A percentile compares a stretch with the other conserved stretches of the same genome.
Conservation (phyloP, 2,329 filamentous ascomycete genomes). For the Fusarium incarnatum region DNA sequence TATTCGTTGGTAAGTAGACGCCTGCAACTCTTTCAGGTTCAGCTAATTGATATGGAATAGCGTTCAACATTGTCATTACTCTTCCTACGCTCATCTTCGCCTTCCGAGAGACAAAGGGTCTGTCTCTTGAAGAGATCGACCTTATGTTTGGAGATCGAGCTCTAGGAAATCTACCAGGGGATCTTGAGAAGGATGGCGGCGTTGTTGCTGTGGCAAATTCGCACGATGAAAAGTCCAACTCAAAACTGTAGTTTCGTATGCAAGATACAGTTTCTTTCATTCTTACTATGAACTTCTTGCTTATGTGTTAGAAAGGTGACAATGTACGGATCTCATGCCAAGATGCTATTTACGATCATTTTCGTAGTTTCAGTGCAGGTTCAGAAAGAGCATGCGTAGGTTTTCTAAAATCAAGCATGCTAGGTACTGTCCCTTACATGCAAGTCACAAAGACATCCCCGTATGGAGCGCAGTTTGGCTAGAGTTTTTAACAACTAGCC, state of each 20-base stretch:
- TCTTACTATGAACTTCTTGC: neutral
- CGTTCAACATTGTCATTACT: constrained; percentile 50
- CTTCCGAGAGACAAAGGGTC: constrained; percentile 65
- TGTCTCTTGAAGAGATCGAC: constrained; percentile 66
- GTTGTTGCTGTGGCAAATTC: constrained; percentile 25
- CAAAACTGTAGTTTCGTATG: neutral
- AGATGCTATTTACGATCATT: neutral
- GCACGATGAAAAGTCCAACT: constrained; percentile 23
- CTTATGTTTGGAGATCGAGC: constrained; percentile 59
- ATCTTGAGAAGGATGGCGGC: constrained; percentile 42
- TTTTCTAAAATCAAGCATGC: neutral
- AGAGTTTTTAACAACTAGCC: neutral
- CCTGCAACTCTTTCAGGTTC: constrained; percentile 44
- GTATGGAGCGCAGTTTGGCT: neutral
- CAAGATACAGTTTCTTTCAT: neutral
- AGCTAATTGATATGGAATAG: constrained; percentile 50
- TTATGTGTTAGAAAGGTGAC: neutral
- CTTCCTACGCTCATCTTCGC: constrained; percentile 59
- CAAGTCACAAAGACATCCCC: neutral
- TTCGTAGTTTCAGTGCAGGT: neutral
- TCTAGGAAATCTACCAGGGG: constrained; percentile 40
- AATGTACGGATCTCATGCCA: neutral
- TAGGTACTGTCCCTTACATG: neutral
- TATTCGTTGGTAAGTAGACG: constrained; percentile 48
- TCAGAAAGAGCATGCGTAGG: neutral